phyloP scores from a whole-genome alignment of 306 rosid genomes.

The Quercus wislizeni region DNA sequence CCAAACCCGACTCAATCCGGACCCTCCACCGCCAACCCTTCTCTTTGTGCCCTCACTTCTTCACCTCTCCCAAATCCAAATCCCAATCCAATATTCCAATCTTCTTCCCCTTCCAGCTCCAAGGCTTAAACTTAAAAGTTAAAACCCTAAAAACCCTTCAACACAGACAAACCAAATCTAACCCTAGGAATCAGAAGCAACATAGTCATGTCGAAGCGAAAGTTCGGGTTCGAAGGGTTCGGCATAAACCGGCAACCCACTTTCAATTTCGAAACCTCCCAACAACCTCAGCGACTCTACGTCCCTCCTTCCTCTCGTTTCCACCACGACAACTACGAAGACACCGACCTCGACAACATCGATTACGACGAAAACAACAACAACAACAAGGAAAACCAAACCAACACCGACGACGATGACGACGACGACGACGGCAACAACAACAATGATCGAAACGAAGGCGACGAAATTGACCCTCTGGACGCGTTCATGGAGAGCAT shows the following conservation, averaged over 20 bases:
- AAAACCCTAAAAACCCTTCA: neutral
- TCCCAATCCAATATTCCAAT: no score
- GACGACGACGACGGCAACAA: neutral
- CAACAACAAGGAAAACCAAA: slow-evolving; percentile 1
- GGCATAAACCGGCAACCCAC: slow-evolving; percentile 88
- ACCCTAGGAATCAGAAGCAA: no score
- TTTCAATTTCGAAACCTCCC: slow-evolving; percentile 79
- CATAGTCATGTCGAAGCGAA: slow-evolving; percentile 79
- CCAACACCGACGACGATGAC: slow-evolving; percentile 10
- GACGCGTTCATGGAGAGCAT: slow-evolving; percentile 98
- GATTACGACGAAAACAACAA: slow-evolving; percentile 50
- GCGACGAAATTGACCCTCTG: slow-evolving; percentile 76
- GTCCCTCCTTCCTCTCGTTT: slow-evolving; percentile 87
- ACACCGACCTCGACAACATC: slow-evolving; percentile 74
- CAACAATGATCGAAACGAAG: slow-evolving; percentile 9
- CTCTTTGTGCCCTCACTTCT: no score
- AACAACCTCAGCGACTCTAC: slow-evolving; percentile 77
- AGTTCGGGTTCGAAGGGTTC: slow-evolving; percentile 89
- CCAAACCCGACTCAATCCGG: no score
- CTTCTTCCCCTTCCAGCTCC: no score
- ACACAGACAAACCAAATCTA: neutral
- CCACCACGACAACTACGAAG: slow-evolving; percentile 80
- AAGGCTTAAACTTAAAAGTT: no score
- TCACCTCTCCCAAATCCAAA: no score
- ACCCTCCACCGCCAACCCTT: no score